A percentile compares a stretch with the other conserved stretches of the same genome.
Evolutionary conservation across 2,329 filamentous ascomycete species (phyloP).

Genomic region (Pezicula rhizophila): DNA sequence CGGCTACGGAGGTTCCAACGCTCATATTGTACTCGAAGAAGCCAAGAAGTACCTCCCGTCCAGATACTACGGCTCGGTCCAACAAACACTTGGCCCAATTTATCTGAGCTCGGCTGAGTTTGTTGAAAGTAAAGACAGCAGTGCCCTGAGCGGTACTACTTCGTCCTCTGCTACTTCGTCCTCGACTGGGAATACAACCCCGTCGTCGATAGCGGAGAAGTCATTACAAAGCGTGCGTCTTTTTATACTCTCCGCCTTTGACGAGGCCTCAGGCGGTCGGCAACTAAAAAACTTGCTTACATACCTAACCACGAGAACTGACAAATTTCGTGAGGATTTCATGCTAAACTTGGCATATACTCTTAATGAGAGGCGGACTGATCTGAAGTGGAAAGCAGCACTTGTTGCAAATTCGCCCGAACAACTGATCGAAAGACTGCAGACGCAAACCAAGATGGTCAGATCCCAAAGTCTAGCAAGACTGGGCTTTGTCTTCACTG

Average conservation of each 20-base stretch:
- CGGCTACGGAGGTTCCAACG: constrained; percentile 17
- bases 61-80: neutral
- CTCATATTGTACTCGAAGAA: constrained; percentile 9
- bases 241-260: neutral
- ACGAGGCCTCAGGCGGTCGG: neutral
- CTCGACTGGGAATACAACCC: neutral
- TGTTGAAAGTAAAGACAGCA: too few species aligned
- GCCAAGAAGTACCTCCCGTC: neutral
- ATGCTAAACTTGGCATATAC: constrained; percentile 3
- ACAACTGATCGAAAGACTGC: constrained; percentile 8
- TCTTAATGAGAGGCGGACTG: constrained; percentile 2
- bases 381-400: neutral
- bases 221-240: too few species aligned
- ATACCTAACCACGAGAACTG: neutral
- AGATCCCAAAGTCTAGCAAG: constrained; percentile 32
- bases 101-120: too few species aligned
- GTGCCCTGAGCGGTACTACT: too few species aligned
- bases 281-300: neutral
- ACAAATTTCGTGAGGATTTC: neutral
- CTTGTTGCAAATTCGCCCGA: constrained; percentile 3
- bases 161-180: neutral
- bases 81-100: too few species aligned
- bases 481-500: constrained; percentile 30
- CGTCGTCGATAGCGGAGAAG: too few species aligned
- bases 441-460: constrained; percentile 26